Conservation (phyloP, 2,329 filamentous ascomycete species). For the Bipolaris oryzae region DNA sequence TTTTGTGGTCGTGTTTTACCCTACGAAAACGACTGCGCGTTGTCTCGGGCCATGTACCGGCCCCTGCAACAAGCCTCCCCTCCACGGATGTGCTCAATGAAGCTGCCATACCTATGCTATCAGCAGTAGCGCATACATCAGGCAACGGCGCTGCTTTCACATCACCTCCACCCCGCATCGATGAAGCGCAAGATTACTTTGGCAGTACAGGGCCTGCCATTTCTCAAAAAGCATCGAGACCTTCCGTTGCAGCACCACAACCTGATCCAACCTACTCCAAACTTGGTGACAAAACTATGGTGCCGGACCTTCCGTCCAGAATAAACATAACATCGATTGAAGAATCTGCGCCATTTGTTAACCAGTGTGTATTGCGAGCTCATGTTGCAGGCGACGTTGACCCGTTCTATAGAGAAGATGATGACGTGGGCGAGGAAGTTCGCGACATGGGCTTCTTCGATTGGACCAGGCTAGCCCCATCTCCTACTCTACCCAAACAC, state of each 20-base stretch:
- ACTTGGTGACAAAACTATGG: constrained; percentile 3
- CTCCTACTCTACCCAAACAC: constrained; percentile 69
- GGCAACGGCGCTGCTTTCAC: constrained; percentile 16
- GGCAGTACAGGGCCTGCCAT: constrained; percentile 35
- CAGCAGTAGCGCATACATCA: constrained; percentile 22
- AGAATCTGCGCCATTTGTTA: constrained; percentile 39
- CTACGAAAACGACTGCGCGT: constrained; percentile 72
- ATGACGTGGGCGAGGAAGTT: constrained; percentile 25
- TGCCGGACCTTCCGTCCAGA: constrained; percentile 18
- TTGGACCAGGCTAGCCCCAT: constrained; percentile 75
- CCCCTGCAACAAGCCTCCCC: constrained; percentile 23
- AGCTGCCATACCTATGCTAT: constrained; percentile 34
- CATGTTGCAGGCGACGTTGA: constrained; percentile 50
- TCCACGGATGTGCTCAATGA: constrained; percentile 46
- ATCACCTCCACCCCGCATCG: constrained; percentile 16
- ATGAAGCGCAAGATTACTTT: constrained; percentile 53
- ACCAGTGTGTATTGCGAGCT: constrained; percentile 52
- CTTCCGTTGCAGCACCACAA: constrained; percentile 13
- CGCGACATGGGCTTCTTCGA: constrained; percentile 68
- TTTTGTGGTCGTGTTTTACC: constrained; percentile 74
- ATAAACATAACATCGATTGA: constrained; percentile 30
- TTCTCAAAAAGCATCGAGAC: constrained; percentile 20
- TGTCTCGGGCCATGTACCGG: constrained; percentile 59
- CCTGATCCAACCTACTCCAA: constrained; percentile 10
- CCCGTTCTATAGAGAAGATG: constrained; percentile 43